Percentiles rank a stretch among this genome's conserved stretches.
These are phyloP conservation scores for Suillus paluster DNA, from an alignment of 768 basidiomycete species.

Conservation along the genomic window DNA sequence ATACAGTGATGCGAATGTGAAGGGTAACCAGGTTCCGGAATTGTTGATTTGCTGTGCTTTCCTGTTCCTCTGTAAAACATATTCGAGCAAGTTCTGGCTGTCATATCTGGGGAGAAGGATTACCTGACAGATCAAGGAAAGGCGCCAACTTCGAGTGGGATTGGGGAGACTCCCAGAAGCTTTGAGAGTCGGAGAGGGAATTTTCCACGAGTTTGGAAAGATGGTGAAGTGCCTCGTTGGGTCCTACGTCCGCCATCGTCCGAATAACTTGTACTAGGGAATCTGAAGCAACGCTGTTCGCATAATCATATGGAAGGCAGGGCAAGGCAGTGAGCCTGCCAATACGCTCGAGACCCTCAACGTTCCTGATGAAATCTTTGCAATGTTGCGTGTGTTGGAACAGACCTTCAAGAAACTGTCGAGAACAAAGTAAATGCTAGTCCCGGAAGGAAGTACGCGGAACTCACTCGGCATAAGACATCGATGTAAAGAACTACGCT, in stretches of 20 bases:
- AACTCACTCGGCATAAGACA: conserved; percentile 71
- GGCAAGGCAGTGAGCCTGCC: conserved; percentile 81
- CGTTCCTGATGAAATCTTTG: conserved; percentile 81
- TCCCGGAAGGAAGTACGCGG: background rate
- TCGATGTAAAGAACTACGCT: conserved; percentile 79
- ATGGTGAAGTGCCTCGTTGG: conserved; percentile 72
- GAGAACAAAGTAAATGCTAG: conserved; percentile 10
- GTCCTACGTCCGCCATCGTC: conserved; percentile 87
- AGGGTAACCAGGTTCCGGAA: conserved; percentile 79
- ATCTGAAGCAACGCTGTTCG: conserved; percentile 82
- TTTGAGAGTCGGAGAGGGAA: conserved; percentile 69
- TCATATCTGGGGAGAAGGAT: conserved; percentile 19
- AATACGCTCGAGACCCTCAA: conserved; percentile 74
- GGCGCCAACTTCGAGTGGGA: conserved; percentile 66
- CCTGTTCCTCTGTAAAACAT: conserved; percentile 46
- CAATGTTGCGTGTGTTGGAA: conserved; percentile 92
- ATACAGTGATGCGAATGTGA: conserved; percentile 78
- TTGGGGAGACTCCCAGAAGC: conserved; percentile 65
- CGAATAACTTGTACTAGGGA: conserved; percentile 89
- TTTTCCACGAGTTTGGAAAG: conserved; percentile 71
- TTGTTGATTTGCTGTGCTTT: conserved; percentile 54
- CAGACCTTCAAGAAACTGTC: conserved; percentile 89
- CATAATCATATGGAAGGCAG: conserved; percentile 88
- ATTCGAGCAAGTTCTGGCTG: conserved; percentile 9
- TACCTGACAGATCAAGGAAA: conserved; percentile 59